Evolutionary conservation across 2,329 filamentous ascomycete species (phyloP).

Genomic region (Colletotrichum falcatum): DNA sequence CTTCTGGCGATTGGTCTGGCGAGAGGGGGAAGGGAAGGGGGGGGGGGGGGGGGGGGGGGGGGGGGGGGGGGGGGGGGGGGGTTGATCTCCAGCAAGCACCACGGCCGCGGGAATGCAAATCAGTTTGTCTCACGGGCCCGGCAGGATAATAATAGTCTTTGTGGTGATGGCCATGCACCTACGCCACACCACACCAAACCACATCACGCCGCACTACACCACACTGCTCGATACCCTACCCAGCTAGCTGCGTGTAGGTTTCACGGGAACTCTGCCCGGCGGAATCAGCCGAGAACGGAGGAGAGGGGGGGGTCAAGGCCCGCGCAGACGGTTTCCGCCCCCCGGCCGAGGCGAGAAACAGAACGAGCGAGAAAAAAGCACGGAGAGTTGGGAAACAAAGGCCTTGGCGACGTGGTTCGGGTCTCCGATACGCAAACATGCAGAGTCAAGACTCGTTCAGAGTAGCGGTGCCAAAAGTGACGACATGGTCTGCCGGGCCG

Average conservation of each 20-base stretch:
- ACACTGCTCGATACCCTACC: background rate
- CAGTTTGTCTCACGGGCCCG: background rate
- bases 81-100: conserved; percentile 36
- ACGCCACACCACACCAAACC: background rate
- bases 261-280: conserved; percentile 8
- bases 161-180: background rate
- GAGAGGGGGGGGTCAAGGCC: background rate
- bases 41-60: too few species aligned
- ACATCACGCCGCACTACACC: background rate
- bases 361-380: background rate
- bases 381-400: too few species aligned
- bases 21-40: too few species aligned
- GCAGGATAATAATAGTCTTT: conserved; percentile 7
- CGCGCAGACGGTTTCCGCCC: conserved; percentile 7
- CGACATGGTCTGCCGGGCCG: conserved; percentile 6
- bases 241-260: background rate
- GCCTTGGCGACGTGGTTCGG: background rate
- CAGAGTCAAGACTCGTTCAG: background rate
- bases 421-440: background rate
- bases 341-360: conserved; percentile 6
- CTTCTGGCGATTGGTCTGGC: conserved; percentile 25
- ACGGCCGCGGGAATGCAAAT: conserved; percentile 32
- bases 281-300: conserved; percentile 12
- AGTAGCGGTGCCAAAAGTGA: conserved; percentile 13
- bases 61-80: too few species aligned